Evolutionary conservation across 441 rosid genomes (phyloP), one percentile per base, ranked within the genome.

Genomic region (Raphanus hybrid): DNA sequence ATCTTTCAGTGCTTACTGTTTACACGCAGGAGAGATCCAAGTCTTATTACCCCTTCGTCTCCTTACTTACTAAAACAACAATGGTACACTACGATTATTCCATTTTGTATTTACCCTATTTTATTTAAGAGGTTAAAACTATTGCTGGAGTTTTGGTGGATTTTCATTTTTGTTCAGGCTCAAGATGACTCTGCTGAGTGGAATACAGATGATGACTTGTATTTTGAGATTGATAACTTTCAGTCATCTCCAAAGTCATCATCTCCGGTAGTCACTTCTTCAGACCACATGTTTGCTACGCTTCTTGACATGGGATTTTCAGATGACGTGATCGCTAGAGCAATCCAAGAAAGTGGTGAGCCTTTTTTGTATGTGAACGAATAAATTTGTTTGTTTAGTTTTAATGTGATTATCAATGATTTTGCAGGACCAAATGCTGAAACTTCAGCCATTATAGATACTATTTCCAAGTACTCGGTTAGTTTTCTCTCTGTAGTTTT

Each of bases 281-380:
- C 82, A 32, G 81, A 90, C 69, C 84, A 87, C 81, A 41, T 80
- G 70, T 80, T 87, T 62, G 84, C 87, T 75, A 83, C 76, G n/a
- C 87, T 91, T 73, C 67, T 88, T 27, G 88, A 84, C 35, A 91
- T 91, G 97, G 97, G 97, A 3, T 94, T 87, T 75, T 43, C 90
- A 1, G 83, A 81, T 63, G 87, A 89, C 48, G 61, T 84, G 83
- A 89, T 90, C 58, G 74, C 84, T 62, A 92, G 81, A 81, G 96
- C 85, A 69, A 83, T 90, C 79, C 81, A 84, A 35, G 91, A 92
- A 85, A 80, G 74, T 60, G 97, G 97, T 91, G 84, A 81, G 71
- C 11, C 57, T 52, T 43, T 68, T 41, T 32, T 58, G 8, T 52
- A 4, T 73, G 70, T 67, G 43, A 64, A 9, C 50, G 27, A 14